A percentile compares a stretch with the other conserved stretches of the same genome.
phyloP scores from a whole-genome alignment of 73 alveolate species.

The Blepharisma stoltei region DNA sequence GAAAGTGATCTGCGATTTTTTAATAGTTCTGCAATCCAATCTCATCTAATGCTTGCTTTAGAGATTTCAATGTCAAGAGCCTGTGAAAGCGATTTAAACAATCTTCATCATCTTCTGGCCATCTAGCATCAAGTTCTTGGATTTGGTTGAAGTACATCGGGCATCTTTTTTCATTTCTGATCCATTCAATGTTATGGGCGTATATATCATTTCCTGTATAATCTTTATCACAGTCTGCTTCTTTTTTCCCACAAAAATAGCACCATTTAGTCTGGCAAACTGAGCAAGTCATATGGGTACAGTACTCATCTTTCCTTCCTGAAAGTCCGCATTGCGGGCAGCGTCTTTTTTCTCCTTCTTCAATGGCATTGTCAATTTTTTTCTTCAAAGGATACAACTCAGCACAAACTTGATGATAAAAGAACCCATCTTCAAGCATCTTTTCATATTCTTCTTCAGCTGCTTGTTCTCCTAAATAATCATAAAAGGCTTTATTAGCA shows the following conservation, averaged over 20 bases:
- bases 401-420: constrained; percentile 25
- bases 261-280: constrained; percentile 48
- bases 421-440: constrained; percentile 1
- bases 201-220: constrained; percentile 13
- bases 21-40: constrained; percentile 24
- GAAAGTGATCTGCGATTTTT: constrained; percentile 33
- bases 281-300: constrained; percentile 53
- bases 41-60: constrained; percentile 6
- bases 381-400: constrained; percentile 25
- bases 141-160: constrained; percentile 44
- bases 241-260: constrained; percentile 42
- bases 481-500: background rate
- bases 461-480: background rate
- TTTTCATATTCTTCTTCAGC: constrained; percentile 12
- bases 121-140: constrained; percentile 34
- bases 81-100: constrained; percentile 29
- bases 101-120: constrained; percentile 39
- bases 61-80: background rate
- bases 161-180: constrained; percentile 20
- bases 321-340: constrained; percentile 42
- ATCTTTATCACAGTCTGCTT: constrained; percentile 26
- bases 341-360: constrained; percentile 29
- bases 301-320: constrained; percentile 44
- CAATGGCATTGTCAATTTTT: constrained; percentile 30
- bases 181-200: constrained; percentile 32